Conservation (phyloP, 768 basidiomycete genomes). For the Sporobolomyces roseus region DNA sequence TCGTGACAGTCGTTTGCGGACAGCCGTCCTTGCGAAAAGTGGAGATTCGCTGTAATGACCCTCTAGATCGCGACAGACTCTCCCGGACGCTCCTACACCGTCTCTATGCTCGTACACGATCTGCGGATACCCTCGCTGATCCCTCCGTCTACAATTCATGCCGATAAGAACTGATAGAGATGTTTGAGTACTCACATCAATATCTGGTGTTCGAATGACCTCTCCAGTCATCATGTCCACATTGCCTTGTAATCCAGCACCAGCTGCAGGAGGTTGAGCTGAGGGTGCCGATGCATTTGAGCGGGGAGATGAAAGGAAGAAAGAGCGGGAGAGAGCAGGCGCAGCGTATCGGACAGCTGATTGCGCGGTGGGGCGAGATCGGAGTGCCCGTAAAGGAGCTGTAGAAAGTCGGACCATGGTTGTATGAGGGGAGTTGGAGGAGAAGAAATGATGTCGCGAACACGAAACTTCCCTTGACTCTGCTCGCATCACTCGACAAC, state of each 20-base stretch:
- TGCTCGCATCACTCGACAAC: too few relatives aligned
- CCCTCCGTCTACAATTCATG: too few relatives aligned
- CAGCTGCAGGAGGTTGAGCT: constrained; percentile 13
- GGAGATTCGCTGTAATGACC: constrained; percentile 2
- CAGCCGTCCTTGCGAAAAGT: not conserved
- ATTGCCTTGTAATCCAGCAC: not conserved
- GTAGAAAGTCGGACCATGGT: constrained; percentile 15
- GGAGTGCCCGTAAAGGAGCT: constrained; percentile 9
- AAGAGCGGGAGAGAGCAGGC: constrained; percentile 7
- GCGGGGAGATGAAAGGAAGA: constrained; percentile 11
- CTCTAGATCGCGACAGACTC: too few relatives aligned
- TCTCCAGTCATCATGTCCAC: constrained; percentile 58
- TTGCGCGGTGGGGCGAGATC: not conserved
- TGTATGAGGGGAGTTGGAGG: not conserved
- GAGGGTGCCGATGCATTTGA: constrained; percentile 5
- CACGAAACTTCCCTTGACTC: not conserved
- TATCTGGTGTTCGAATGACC: constrained; percentile 54
- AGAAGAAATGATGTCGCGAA: not conserved
- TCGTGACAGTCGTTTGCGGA: not conserved
- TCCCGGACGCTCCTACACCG: too few relatives aligned
- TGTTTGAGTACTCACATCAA: constrained; percentile 54
- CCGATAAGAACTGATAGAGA: not conserved
- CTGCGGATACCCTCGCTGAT: too few relatives aligned
- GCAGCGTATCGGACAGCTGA: not conserved
- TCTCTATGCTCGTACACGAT: too few relatives aligned